These are phyloP conservation scores for Saccharomycopsis vini DNA, from an alignment of 805 yeast species.

Conservation along the genomic window DNA sequence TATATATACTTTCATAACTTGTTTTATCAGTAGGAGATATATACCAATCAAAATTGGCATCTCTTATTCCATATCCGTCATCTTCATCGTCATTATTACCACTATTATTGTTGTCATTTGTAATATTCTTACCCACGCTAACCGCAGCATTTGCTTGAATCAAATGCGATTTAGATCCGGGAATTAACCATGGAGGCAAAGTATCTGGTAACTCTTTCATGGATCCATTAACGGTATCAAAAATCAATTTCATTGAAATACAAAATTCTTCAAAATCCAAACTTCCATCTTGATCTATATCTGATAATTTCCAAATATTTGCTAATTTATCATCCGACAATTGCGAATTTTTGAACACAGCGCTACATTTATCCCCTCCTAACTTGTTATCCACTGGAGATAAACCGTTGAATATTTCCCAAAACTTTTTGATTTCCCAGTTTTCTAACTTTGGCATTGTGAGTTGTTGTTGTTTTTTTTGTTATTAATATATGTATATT, in stretches of 20 bases:
- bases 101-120: constrained; percentile 26
- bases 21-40: constrained; percentile 80
- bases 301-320: constrained; percentile 84
- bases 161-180: constrained; percentile 78
- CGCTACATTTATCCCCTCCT: constrained; percentile 74
- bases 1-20: constrained; percentile 70
- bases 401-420: constrained; percentile 94
- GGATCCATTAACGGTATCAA: constrained; percentile 79
- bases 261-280: constrained; percentile 97
- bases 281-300: constrained; percentile 84
- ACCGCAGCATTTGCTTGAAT: constrained; percentile 69
- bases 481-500: background rate
- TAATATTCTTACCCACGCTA: background rate
- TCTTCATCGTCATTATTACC: constrained; percentile 48
- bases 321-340: constrained; percentile 70
- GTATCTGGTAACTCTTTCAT: constrained; percentile 51
- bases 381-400: constrained; percentile 73
- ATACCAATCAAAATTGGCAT: constrained; percentile 88
- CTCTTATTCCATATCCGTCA: constrained; percentile 53
- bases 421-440: constrained; percentile 93
- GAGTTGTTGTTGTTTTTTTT: background rate
- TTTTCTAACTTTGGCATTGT: constrained; percentile 54
- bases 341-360: constrained; percentile 83
- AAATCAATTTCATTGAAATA: constrained; percentile 91
- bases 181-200: constrained; percentile 88